A percentile compares a stretch with the other conserved stretches of the same genome.
Evolutionary conservation across 73 alveolate genomes (phyloP).

Genomic region (Paramecium biaurelia): DNA sequence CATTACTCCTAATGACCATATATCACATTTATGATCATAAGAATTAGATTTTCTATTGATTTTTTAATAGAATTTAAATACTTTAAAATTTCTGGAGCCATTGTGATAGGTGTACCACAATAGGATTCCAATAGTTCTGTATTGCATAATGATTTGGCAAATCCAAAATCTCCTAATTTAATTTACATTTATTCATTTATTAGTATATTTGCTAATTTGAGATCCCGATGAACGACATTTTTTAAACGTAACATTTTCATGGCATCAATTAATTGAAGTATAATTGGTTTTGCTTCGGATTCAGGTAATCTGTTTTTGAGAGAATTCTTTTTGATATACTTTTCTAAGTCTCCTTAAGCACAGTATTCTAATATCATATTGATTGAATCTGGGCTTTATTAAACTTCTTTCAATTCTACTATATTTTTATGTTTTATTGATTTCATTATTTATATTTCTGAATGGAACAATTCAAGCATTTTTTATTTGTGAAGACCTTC

Average conservation of each 20-base stretch:
- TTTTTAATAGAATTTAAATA: not conserved
- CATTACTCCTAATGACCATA: constrained; percentile 80
- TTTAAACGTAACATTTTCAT: constrained; percentile 76
- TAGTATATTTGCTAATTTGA: constrained; percentile 84
- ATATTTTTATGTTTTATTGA: not conserved
- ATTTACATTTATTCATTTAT: constrained; percentile 58
- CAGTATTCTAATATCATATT: constrained; percentile 48
- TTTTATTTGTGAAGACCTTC: constrained; percentile 20
- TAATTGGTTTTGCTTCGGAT: constrained; percentile 35
- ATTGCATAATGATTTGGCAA: constrained; percentile 17
- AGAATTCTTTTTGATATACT: constrained; percentile 39
- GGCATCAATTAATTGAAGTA: constrained; percentile 71
- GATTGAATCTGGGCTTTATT: not conserved
- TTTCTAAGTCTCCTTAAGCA: constrained; percentile 41
- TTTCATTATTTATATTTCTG: constrained; percentile 13
- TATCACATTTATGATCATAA: constrained; percentile 73
- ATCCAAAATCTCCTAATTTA: constrained; percentile 63
- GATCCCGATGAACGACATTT: constrained; percentile 84
- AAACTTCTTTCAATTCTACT: constrained; percentile 12
- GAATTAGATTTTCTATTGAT: constrained; percentile 19
- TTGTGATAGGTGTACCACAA: constrained; percentile 81
- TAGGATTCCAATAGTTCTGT: constrained; percentile 22
- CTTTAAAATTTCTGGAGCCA: constrained; percentile 84
- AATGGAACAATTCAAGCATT: constrained; percentile 7
- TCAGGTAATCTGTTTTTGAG: constrained; percentile 33